Conservation (phyloP, 805 yeast species). For the Candida loeiensis region DNA sequence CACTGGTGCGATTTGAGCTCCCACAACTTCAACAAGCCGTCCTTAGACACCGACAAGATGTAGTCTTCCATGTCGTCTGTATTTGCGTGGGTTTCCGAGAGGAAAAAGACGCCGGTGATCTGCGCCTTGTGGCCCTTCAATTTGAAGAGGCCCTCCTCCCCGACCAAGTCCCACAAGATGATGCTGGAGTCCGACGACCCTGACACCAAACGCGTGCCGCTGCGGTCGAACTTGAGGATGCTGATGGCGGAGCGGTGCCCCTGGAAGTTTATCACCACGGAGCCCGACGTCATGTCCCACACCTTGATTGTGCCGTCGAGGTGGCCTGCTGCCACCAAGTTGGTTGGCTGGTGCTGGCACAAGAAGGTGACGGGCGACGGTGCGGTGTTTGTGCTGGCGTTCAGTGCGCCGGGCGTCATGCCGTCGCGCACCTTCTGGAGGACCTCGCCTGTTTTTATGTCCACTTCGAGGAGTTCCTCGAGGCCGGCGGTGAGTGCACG, state of each 20-base stretch:
- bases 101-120: conserved; percentile 69
- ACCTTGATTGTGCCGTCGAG: conserved; percentile 83
- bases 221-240: conserved; percentile 61
- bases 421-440: conserved; percentile 58
- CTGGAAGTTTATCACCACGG: conserved; percentile 74
- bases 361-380: conserved; percentile 63
- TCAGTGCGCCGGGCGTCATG: conserved; percentile 66
- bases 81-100: conserved; percentile 25
- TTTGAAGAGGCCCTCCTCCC: conserved; percentile 84
- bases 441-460: conserved; percentile 82
- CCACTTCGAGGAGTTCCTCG: conserved; percentile 88
- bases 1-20: conserved; percentile 86
- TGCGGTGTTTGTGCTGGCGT: conserved; percentile 57
- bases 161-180: conserved; percentile 92
- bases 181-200: conserved; percentile 85
- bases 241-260: conserved; percentile 91
- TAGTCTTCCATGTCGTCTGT: conserved; percentile 63
- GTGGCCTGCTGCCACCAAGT: conserved; percentile 84
- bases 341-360: conserved; percentile 56
- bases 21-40: conserved; percentile 91
- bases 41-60: conserved; percentile 76
- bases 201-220: conserved; percentile 81
- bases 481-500: conserved; percentile 75
- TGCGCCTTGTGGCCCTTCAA: conserved; percentile 86
- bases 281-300: conserved; percentile 84